phyloP scores from a whole-genome alignment of 495 filamentous ascomycete genomes.

The Penicillium alfredii region DNA sequence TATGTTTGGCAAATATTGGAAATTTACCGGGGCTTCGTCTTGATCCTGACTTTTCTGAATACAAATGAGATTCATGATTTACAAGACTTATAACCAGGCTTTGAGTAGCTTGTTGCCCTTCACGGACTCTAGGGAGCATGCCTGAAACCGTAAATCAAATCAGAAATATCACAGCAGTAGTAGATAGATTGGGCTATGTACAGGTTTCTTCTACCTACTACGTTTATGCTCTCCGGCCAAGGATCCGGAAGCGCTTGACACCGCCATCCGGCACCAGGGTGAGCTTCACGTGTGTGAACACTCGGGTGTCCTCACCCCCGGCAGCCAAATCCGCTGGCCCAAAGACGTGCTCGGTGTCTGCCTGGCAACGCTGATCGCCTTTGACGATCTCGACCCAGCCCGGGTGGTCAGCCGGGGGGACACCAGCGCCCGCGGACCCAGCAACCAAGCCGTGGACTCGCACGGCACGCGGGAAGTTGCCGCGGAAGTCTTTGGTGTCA shows the following conservation, averaged over 20 bases:
- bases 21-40: too few species aligned
- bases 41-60: too few species aligned
- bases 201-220: neutral
- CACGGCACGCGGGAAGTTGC: slow-evolving; percentile 80
- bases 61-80: too few species aligned
- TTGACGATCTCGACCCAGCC: slow-evolving; percentile 66
- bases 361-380: slow-evolving; percentile 58
- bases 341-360: slow-evolving; percentile 81
- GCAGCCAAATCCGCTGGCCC: slow-evolving; percentile 36
- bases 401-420: slow-evolving; percentile 52
- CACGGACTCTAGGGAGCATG: too few species aligned
- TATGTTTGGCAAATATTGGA: too few species aligned
- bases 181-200: too few species aligned
- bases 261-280: slow-evolving; percentile 90
- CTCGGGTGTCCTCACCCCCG: slow-evolving; percentile 43
- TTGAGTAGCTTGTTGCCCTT: too few species aligned
- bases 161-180: too few species aligned
- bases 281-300: slow-evolving; percentile 78
- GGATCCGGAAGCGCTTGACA: slow-evolving; percentile 78
- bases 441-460: slow-evolving; percentile 53
- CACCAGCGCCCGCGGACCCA: slow-evolving; percentile 52
- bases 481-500: slow-evolving; percentile 85
- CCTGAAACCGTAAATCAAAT: too few species aligned
- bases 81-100: too few species aligned
- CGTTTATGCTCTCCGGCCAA: slow-evolving; percentile 56